Percentiles rank a stretch among this genome's conserved stretches.
These are phyloP conservation scores for Yamadazyma diospyri DNA, from an alignment of 1,139 yeast genomes.

Conservation along the genomic window DNA sequence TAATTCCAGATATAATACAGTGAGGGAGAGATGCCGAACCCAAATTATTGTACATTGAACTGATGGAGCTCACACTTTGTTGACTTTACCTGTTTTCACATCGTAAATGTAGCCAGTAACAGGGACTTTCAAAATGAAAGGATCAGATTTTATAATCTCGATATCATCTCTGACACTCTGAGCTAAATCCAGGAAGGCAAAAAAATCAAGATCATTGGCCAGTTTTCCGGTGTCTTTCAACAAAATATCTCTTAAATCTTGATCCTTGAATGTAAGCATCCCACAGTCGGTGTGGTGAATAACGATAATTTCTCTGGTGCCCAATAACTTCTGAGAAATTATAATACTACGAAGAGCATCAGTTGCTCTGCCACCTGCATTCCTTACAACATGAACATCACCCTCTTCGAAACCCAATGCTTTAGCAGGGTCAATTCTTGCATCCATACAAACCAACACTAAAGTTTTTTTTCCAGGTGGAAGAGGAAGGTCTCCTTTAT, in stretches of 20 bases:
- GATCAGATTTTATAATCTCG: slow-evolving; percentile 20
- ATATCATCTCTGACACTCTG: slow-evolving; percentile 36
- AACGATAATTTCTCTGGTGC: slow-evolving; percentile 37
- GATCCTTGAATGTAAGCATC: slow-evolving; percentile 38
- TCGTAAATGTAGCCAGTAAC: slow-evolving; percentile 36
- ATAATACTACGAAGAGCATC: slow-evolving; percentile 40
- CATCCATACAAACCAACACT: slow-evolving; percentile 44
- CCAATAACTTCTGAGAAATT: slow-evolving; percentile 31
- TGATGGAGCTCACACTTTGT: too few species aligned
- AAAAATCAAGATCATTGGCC: slow-evolving; percentile 28
- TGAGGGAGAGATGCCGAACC: too few species aligned
- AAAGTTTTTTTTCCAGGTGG: slow-evolving; percentile 37
- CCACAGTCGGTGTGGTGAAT: slow-evolving; percentile 44
- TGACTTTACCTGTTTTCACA: slow-evolving; percentile 31
- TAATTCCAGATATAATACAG: too few species aligned
- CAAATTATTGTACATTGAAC: too few species aligned
- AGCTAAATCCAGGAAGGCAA: slow-evolving; percentile 31
- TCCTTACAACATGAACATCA: slow-evolving; percentile 44
- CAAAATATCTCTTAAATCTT: slow-evolving; percentile 22
- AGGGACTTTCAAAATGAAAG: slow-evolving; percentile 29
- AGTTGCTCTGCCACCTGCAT: slow-evolving; percentile 43
- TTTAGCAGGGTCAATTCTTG: slow-evolving; percentile 40
- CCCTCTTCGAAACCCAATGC: slow-evolving; percentile 40
- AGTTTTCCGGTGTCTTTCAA: slow-evolving; percentile 25
- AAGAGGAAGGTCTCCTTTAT: slow-evolving; percentile 25